Percentiles rank a stretch among this genome's conserved stretches.
Conservation (phyloP, 805 yeast genomes). For the Candida rishiriensis region DNA sequence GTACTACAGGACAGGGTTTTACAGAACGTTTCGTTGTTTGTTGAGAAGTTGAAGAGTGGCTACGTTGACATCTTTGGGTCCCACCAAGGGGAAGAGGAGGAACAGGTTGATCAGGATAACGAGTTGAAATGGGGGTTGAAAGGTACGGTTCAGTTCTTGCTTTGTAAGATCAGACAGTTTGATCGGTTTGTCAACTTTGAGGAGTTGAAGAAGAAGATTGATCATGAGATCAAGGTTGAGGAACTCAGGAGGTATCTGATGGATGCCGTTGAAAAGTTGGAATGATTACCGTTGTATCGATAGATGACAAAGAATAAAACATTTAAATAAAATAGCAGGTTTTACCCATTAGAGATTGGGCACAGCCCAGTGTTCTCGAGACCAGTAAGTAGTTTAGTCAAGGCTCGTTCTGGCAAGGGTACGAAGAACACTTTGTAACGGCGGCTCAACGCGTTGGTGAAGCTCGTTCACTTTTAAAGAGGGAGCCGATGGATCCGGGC, state of each 20-base stretch:
- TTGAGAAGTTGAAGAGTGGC: constrained; percentile 6
- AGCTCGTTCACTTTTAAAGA: too few relatives aligned
- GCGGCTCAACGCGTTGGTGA: too few relatives aligned
- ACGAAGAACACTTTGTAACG: too few relatives aligned
- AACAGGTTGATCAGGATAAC: constrained; percentile 19
- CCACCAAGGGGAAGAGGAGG: constrained; percentile 4
- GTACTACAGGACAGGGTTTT: constrained; percentile 8
- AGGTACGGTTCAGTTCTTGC: constrained; percentile 8
- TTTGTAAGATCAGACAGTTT: constrained; percentile 10
- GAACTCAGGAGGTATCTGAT: neutral
- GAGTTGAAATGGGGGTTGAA: constrained; percentile 41
- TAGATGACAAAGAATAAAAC: too few relatives aligned
- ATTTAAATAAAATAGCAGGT: too few relatives aligned
- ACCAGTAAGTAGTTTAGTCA: too few relatives aligned
- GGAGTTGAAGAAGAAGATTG: constrained; percentile 1
- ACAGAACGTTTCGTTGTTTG: constrained; percentile 11
- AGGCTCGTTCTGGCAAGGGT: too few relatives aligned
- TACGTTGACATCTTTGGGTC: too few relatives aligned
- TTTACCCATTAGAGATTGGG: too few relatives aligned
- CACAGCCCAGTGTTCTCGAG: too few relatives aligned
- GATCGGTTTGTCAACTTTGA: neutral
- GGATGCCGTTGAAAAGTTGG: neutral
- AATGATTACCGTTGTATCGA: too few relatives aligned
- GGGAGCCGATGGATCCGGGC: too few relatives aligned
- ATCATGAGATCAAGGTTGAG: neutral